Evolutionary conservation across 1,139 yeast species (phyloP).

Genomic region (Nakaseomyces glabratus): DNA sequence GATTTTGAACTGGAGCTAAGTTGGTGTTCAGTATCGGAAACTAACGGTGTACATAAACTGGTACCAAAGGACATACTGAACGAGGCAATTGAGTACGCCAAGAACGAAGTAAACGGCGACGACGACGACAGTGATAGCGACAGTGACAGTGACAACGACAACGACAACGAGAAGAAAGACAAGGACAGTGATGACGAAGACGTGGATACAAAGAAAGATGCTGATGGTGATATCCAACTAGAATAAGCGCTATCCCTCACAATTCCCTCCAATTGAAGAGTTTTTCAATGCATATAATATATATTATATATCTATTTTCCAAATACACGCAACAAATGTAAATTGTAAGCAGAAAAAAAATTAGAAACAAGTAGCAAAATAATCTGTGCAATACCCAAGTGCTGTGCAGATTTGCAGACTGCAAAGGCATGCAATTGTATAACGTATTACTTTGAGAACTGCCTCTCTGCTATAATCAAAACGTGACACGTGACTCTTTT

Average conservation of each 20-base stretch:
- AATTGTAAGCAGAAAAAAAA: too few species aligned
- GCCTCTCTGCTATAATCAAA: too few species aligned
- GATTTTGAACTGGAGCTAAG: conserved; percentile 92
- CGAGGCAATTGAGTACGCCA: conserved; percentile 77
- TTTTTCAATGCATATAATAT: too few species aligned
- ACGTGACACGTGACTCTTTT: too few species aligned
- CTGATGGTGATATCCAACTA: conserved; percentile 26
- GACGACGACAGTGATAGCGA: conserved; percentile 50
- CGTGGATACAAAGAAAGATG: conserved; percentile 15
- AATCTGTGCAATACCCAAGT: too few species aligned
- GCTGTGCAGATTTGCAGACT: too few species aligned
- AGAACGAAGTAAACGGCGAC: conserved; percentile 71
- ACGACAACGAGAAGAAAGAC: conserved; percentile 39
- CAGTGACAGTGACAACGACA: conserved; percentile 18
- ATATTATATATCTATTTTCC: too few species aligned
- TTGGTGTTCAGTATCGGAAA: conserved; percentile 72
- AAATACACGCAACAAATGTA: too few species aligned
- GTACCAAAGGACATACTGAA: conserved; percentile 70
- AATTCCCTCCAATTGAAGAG: too few species aligned
- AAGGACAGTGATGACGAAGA: conserved; percentile 24
- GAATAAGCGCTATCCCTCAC: conserved; percentile 12
- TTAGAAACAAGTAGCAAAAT: too few species aligned
- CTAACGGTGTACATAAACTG: conserved; percentile 70
- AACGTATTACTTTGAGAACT: too few species aligned
- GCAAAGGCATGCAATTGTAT: too few species aligned